These are phyloP conservation scores for Cercospora sp. DNA, from an alignment of 2,329 filamentous ascomycete genomes.

Conservation along the genomic window DNA sequence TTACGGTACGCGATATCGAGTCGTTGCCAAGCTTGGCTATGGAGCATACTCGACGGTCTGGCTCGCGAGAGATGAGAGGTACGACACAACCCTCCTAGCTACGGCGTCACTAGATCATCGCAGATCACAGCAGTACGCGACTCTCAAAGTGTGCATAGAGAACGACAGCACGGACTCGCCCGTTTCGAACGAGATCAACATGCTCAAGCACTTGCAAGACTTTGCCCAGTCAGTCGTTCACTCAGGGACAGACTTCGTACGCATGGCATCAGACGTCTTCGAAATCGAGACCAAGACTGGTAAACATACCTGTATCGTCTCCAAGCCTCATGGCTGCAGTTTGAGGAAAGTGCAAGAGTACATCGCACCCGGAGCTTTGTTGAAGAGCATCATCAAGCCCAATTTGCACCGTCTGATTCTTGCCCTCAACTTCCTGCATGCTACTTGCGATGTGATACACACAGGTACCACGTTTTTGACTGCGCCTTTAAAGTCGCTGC, in stretches of 20 bases:
- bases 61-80: too few relatives aligned
- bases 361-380: slow-evolving; percentile 25
- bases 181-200: too few relatives aligned
- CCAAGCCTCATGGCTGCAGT: slow-evolving; percentile 32
- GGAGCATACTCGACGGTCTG: slow-evolving; percentile 28
- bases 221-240: too few relatives aligned
- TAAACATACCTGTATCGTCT: slow-evolving; percentile 32
- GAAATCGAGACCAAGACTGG: slow-evolving; percentile 22
- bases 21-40: slow-evolving; percentile 46
- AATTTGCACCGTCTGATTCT: slow-evolving; percentile 27
- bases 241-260: slow-evolving; percentile 19
- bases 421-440: slow-evolving; percentile 20
- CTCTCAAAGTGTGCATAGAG: too few relatives aligned
- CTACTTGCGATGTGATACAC: slow-evolving; percentile 24
- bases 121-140: too few relatives aligned
- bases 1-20: slow-evolving; percentile 38
- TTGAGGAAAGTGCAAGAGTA: slow-evolving; percentile 28
- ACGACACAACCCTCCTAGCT: too few relatives aligned
- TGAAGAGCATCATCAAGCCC: slow-evolving; percentile 21
- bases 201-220: too few relatives aligned
- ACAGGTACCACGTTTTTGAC: slow-evolving; percentile 19
- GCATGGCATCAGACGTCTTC: slow-evolving; percentile 33
- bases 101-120: too few relatives aligned
- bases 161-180: too few relatives aligned
- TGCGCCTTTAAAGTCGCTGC: neutral